A percentile compares a stretch with the other conserved stretches of the same genome.
Evolutionary conservation across 768 basidiomycete genomes (phyloP).

Genomic region (Scleroderma bovista): DNA sequence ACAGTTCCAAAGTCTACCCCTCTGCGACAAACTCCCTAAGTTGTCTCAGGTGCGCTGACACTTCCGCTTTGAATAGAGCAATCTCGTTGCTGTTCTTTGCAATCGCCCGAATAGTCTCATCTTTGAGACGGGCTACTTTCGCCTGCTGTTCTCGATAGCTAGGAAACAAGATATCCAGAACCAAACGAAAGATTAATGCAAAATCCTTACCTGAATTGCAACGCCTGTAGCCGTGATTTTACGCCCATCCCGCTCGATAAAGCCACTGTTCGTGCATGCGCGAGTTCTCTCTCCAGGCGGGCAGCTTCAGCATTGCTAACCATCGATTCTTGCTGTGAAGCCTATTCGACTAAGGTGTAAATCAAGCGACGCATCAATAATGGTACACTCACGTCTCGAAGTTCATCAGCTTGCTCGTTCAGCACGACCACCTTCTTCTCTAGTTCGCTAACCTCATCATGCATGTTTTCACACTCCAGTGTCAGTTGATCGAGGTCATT

Average conservation of each 20-base stretch:
- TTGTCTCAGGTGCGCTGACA: slow-evolving; percentile 64
- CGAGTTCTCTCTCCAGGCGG: slow-evolving; percentile 65
- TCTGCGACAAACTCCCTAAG: slow-evolving; percentile 65
- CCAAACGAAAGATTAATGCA: neutral
- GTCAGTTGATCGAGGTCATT: slow-evolving; percentile 76
- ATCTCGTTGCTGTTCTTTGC: slow-evolving; percentile 84
- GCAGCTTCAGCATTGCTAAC: slow-evolving; percentile 61
- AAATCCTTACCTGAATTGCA: slow-evolving; percentile 64
- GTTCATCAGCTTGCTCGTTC: slow-evolving; percentile 73
- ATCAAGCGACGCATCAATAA: neutral
- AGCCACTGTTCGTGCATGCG: slow-evolving; percentile 69
- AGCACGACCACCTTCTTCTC: slow-evolving; percentile 67
- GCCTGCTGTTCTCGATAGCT: slow-evolving; percentile 80
- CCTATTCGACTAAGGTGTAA: slow-evolving; percentile 35
- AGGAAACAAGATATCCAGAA: slow-evolving; percentile 6
- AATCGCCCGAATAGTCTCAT: slow-evolving; percentile 76
- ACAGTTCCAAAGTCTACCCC: slow-evolving; percentile 12
- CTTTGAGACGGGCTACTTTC: slow-evolving; percentile 65
- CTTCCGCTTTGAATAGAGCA: slow-evolving; percentile 73
- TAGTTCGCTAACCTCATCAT: slow-evolving; percentile 68
- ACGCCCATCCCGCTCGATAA: slow-evolving; percentile 79
- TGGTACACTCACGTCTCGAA: slow-evolving; percentile 62
- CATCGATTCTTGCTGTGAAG: slow-evolving; percentile 69
- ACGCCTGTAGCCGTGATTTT: slow-evolving; percentile 67
- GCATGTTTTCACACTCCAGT: slow-evolving; percentile 73